A percentile compares a stretch with the other conserved stretches of the same genome.
Evolutionary conservation across 306 rosid genomes (phyloP).

Genomic region (Pueraria montana): DNA sequence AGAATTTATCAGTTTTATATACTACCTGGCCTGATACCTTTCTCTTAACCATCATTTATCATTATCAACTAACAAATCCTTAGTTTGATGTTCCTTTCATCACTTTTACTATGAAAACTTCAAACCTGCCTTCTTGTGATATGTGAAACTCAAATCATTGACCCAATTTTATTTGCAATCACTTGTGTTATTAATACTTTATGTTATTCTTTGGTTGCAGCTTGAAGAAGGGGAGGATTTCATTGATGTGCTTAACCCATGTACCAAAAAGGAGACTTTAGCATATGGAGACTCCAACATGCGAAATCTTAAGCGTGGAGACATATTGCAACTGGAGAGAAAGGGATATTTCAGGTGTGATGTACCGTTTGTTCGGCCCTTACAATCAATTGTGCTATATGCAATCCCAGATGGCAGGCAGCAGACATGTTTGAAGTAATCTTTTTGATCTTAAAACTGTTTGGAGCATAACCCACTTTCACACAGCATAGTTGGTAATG

Average conservation of each 20-base stretch:
- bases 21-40: no score
- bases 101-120: no score
- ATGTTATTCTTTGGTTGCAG: slow-evolving; percentile 62
- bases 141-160: no score
- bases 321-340: slow-evolving; percentile 90
- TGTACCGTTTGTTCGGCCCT: slow-evolving; percentile 71
- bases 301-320: slow-evolving; percentile 80
- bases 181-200: neutral
- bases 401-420: slow-evolving; percentile 94
- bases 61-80: no score
- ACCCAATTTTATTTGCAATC: no score
- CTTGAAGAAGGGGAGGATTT: slow-evolving; percentile 94
- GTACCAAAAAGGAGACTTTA: slow-evolving; percentile 76
- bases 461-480: neutral
- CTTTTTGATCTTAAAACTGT: slow-evolving; percentile 9
- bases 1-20: no score
- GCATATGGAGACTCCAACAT: slow-evolving; percentile 90
- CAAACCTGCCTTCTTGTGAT: no score
- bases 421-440: slow-evolving; percentile 66
- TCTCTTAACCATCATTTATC: no score
- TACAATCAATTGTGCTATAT: slow-evolving; percentile 75
- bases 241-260: slow-evolving; percentile 77
- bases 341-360: slow-evolving; percentile 96
- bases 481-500: slow-evolving; percentile 5
- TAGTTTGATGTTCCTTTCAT: no score